Evolutionary conservation across 2,329 filamentous ascomycete species (phyloP), one percentile per base, ranked within the genome.

Genomic region (Sporothrix luriei): DNA sequence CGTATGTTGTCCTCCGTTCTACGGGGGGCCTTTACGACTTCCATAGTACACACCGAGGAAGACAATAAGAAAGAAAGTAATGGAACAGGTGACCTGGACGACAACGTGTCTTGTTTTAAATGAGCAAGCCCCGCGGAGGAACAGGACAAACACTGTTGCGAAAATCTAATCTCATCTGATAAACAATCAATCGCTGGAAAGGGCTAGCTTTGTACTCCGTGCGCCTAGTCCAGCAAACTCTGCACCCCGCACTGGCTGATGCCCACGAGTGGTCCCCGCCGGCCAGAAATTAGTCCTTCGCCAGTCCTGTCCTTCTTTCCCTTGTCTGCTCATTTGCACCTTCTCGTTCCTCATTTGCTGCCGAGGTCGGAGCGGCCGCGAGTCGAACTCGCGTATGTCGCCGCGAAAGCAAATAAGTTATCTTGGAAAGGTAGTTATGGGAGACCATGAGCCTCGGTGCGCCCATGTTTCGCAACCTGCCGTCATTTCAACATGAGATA

Each of bases 101-200:
- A 24, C 38, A 19, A 46, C 55, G 38, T 33, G 33, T 46, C 33
- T 11, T 13, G n/a, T 24, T 16, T 61, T 61, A 26, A 21, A 46
- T 26, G 38, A 26, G 57, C 13, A 62, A 10, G 38, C 55, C n/a
- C 33, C 33, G 33, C 33, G 5, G 19, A 21, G 33, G 24, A 62
- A 10, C 21, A 11, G 13, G 7, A 62, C 26, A 48, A 29, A 57
- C 7, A 48, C 11, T 0, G 24, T 9, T 33, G 33, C 51, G 33
- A 24, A 51, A 61, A 70, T 70, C 68, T 70, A 61, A 70, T 70
- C 68, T 61, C 68, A 70, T 70, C 68, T 70, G 29, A 62, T 62
- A 62, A 62, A 46, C n/a, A 51, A 69, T 66, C 68, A 69, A 69
- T 69, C 68, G 46, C 26, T 64, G 13, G 14, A 46, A 46, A 46